Conservation (phyloP, 2,329 filamentous ascomycete species). For the Pseudohalonectria lignicola region DNA sequence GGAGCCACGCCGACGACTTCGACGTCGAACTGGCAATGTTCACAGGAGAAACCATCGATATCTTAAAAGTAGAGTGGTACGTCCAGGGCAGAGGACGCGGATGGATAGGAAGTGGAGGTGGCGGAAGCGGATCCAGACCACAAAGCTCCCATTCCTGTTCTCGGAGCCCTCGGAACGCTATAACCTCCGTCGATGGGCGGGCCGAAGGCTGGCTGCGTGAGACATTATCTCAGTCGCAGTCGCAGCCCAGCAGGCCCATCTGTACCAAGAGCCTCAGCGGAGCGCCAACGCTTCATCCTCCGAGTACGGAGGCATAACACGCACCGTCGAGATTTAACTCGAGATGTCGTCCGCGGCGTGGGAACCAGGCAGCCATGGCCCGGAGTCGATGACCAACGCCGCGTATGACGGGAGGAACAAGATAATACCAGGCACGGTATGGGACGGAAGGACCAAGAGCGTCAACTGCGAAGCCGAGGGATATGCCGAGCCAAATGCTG, state of each 20-base stretch:
- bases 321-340: slow-evolving; percentile 1
- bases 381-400: neutral
- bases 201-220: neutral
- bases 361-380: neutral
- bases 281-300: neutral
- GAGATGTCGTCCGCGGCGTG: neutral
- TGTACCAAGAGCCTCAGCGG: too few relatives aligned
- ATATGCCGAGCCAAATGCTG: neutral
- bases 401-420: neutral
- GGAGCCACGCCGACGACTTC: neutral
- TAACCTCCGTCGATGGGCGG: neutral
- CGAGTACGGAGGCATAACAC: neutral
- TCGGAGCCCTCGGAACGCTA: too few relatives aligned
- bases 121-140: neutral
- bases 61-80: neutral
- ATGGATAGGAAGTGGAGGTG: neutral
- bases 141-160: neutral
- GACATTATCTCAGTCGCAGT: neutral
- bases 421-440: neutral
- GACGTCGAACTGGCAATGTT: neutral
- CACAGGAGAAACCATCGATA: neutral
- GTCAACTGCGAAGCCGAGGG: neutral
- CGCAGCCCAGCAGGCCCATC: too few relatives aligned
- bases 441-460: neutral
- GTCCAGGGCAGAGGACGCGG: neutral